These are phyloP conservation scores for Mycena leptocephala DNA, from an alignment of 768 basidiomycete genomes.

Conservation along the genomic window DNA sequence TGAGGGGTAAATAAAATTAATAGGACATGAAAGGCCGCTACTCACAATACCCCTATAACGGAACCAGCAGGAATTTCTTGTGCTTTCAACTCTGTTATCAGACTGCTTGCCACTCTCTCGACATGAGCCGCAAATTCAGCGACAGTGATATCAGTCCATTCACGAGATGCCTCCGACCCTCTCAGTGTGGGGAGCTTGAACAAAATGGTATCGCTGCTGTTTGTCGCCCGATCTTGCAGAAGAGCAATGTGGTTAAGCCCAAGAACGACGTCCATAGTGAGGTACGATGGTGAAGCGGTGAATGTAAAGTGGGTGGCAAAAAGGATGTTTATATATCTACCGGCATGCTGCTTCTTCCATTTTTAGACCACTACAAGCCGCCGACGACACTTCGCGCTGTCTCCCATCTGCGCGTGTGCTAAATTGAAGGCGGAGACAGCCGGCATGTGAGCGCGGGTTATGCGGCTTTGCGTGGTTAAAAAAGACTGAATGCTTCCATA, in stretches of 20 bases:
- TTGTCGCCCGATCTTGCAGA: constrained; percentile 11
- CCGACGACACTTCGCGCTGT: too few species aligned
- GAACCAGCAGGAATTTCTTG: constrained; percentile 4
- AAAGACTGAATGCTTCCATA: too few species aligned
- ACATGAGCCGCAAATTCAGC: constrained; percentile 12
- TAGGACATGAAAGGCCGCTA: not conserved
- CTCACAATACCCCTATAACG: constrained; percentile 15
- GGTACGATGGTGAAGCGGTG: constrained; percentile 7
- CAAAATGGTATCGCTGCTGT: constrained; percentile 7
- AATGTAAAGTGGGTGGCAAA: not conserved
- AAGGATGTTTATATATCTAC: constrained; percentile 4
- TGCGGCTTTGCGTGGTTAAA: too few species aligned
- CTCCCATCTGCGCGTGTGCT: too few species aligned
- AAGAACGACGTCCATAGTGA: constrained; percentile 9
- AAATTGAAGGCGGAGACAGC: too few species aligned
- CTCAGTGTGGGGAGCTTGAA: constrained; percentile 9
- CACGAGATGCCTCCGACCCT: constrained; percentile 1
- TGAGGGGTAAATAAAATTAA: not conserved
- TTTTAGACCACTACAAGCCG: not conserved
- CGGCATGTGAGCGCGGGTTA: too few species aligned
- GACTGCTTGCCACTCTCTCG: constrained; percentile 9
- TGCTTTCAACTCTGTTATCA: constrained; percentile 6
- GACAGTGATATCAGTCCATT: constrained; percentile 21
- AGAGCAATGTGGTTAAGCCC: constrained; percentile 14
- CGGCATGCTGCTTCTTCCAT: constrained; percentile 2